Conservation (phyloP, 73 alveolate genomes). For the Breviolum minutum region DNA sequence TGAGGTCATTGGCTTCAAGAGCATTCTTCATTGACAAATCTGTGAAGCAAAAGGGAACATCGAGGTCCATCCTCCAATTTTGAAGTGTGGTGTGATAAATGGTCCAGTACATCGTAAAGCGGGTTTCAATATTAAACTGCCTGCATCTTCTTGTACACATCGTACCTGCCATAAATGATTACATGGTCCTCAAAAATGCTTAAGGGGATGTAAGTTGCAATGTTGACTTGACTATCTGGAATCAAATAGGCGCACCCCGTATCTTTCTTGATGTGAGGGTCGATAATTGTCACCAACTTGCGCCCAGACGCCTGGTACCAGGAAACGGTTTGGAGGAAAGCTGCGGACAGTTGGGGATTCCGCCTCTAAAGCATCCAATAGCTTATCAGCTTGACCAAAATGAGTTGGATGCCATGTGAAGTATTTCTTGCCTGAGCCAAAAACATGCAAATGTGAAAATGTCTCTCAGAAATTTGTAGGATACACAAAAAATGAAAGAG, state of each 20-base stretch:
- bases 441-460: not conserved
- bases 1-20: too few relatives aligned
- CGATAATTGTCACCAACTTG: slow-evolving; percentile 83
- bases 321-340: not conserved
- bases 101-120: too few relatives aligned
- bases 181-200: not conserved
- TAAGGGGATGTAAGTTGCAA: not conserved
- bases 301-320: slow-evolving; percentile 55
- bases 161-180: slow-evolving; percentile 20
- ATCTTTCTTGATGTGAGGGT: slow-evolving; percentile 93
- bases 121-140: not conserved
- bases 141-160: slow-evolving; percentile 91
- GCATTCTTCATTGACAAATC: not conserved
- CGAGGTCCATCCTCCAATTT: not conserved
- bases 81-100: too few relatives aligned
- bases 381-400: slow-evolving; percentile 55
- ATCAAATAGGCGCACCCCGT: slow-evolving; percentile 9
- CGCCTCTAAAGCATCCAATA: slow-evolving; percentile 56
- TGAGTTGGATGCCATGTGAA: slow-evolving; percentile 92
- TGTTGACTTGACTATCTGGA: not conserved
- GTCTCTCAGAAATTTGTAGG: not conserved
- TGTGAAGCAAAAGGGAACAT: not conserved
- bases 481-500: not conserved
- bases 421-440: slow-evolving; percentile 86
- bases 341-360: not conserved